Base-by-base conservation (phyloP, 2,329 filamentous ascomycete species). In the Cladosporium sp. region DNA sequence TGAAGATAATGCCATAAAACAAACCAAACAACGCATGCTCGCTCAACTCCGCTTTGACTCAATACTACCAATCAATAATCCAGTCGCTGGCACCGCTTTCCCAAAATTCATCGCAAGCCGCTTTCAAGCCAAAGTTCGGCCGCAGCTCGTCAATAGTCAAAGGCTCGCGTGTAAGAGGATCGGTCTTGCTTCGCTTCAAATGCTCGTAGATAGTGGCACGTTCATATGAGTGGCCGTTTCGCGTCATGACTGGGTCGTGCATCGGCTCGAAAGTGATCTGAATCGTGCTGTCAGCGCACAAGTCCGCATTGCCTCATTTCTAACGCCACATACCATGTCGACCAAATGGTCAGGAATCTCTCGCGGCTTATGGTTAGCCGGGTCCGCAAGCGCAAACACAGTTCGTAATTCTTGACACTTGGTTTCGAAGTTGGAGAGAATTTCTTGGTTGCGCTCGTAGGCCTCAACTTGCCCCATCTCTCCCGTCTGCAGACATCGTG, bases 211-310 rank as follows among this genome's bases (percentile, higher is more conserved):
- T 90, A 18, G 91, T 91, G 0, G 91, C 85, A 51, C 94, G 87
- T 77, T 98, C 95, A 76, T 97, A 99, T 1, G 91, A 95, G 70
- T 93, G 91, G 14, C 95, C 95, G 1, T 90, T 93, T 74, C 91
- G 93, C 1, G 92, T 94, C 2, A 83, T 80, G 0, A 84, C 89
- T 82, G 78, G 71, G 67, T 72, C 70, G 49, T 74, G 73, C 71
- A 76, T 77, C 7, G 74, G 75, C 64, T 75, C 75, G 49, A 76
- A 77, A 6, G 73, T 76, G 26, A 78, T 75, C 64, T 65, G 21
- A 7, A 18, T 32, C 34, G 21, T 14, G 11, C 32, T 4, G 11
- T 30, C 67, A 55, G 52, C 41, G n/a, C 52, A 21, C 3, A 18
- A 55, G 3, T 11, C 11, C 3, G 52, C 41, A 47, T 11, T 21